A percentile compares a stretch with the other conserved stretches of the same genome.
Conservation (phyloP, 257 asterid genomes). For the Handroanthus guayacan region DNA sequence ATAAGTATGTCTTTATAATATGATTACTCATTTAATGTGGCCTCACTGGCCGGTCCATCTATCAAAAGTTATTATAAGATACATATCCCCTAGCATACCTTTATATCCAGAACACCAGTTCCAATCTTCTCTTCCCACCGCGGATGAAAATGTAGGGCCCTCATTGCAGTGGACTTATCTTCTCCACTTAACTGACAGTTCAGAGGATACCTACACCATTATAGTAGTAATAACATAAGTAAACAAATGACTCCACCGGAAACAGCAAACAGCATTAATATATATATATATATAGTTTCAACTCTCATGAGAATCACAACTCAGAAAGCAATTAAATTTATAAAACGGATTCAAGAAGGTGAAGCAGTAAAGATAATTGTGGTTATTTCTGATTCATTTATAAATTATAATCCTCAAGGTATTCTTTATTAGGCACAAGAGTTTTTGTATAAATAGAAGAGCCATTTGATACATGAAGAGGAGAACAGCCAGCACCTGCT, state of each 20-base stretch:
- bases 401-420: conserved; percentile 10
- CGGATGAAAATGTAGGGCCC: conserved; percentile 81
- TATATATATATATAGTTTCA: conserved; percentile 5
- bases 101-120: conserved; percentile 65
- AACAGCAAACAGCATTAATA: neutral
- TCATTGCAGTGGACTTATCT: conserved; percentile 66
- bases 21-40: neutral
- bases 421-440: neutral
- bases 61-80: conserved; percentile 10
- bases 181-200: conserved; percentile 53
- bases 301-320: neutral
- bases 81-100: conserved; percentile 53
- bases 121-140: conserved; percentile 70
- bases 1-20: neutral
- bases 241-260: neutral
- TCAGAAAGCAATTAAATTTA: conserved; percentile 18
- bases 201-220: conserved; percentile 60
- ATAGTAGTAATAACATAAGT: neutral
- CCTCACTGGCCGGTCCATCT: neutral
- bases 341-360: conserved; percentile 18
- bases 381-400: neutral
- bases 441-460: neutral
- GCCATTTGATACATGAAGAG: neutral
- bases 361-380: neutral
- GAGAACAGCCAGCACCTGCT: neutral